These are phyloP conservation scores for Kwoniella botswanensis DNA, from an alignment of 768 basidiomycete species.

Conservation along the genomic window DNA sequence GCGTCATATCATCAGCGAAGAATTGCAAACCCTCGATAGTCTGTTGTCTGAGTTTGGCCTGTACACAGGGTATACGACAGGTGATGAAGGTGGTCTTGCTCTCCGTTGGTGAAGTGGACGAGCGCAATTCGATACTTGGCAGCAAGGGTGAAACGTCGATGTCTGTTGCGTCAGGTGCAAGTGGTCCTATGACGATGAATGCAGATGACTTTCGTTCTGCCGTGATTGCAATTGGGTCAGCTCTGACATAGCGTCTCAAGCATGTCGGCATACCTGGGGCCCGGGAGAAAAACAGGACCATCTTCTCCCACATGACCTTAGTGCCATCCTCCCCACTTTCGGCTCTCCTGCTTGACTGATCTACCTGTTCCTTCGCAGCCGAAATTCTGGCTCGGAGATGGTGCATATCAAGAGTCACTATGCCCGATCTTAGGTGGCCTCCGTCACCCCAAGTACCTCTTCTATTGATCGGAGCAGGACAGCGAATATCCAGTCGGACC, in stretches of 20 bases:
- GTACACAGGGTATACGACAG: constrained; percentile 67
- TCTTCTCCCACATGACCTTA: constrained; percentile 45
- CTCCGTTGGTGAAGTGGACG: constrained; percentile 13
- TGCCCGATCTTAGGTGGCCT: constrained; percentile 50
- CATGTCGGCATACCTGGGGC: constrained; percentile 35
- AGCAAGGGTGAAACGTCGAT: constrained; percentile 34
- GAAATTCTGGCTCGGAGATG: constrained; percentile 17
- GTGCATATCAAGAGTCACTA: constrained; percentile 49
- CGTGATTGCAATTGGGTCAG: constrained; percentile 2
- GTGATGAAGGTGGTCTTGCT: constrained; percentile 29
- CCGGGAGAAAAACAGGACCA: constrained; percentile 49
- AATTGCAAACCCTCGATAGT: constrained; percentile 78
- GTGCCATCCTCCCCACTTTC: neutral
- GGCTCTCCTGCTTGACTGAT: neutral
- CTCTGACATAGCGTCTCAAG: neutral
- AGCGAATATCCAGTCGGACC: constrained; percentile 72
- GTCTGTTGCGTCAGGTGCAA: constrained; percentile 44
- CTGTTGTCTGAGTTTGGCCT: constrained; percentile 62
- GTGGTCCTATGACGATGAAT: constrained; percentile 51
- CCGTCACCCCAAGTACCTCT: constrained; percentile 71
- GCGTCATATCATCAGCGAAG: constrained; percentile 84
- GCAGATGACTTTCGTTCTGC: constrained; percentile 43
- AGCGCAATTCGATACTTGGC: constrained; percentile 32
- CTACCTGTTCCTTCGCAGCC: neutral
- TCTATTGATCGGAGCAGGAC: constrained; percentile 65